phyloP scores from a whole-genome alignment of 163 green algal genomes.

The Volvox carteri region DNA sequence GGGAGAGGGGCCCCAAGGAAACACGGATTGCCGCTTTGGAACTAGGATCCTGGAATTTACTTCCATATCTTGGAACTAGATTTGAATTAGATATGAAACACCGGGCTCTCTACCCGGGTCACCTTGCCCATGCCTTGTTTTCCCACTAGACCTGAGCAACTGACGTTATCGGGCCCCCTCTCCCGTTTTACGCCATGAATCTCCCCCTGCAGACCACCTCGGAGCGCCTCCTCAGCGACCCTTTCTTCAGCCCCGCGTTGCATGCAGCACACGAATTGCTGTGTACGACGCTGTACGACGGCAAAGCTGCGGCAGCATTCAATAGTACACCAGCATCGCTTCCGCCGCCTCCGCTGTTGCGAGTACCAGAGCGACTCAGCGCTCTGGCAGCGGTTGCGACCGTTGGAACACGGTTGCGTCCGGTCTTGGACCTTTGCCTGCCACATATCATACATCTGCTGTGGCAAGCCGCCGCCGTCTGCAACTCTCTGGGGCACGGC shows the following conservation, averaged over 20 bases:
- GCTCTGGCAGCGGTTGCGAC: conserved; percentile 13
- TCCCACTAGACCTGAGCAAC: too few relatives aligned
- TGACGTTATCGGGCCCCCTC: too few relatives aligned
- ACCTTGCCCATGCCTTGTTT: too few relatives aligned
- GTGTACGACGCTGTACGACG: conserved; percentile 31
- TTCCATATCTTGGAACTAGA: too few relatives aligned
- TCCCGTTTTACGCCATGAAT: too few relatives aligned
- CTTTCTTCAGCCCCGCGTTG: conserved; percentile 33
- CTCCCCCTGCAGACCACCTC: neutral
- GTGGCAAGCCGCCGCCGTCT: conserved; percentile 22
- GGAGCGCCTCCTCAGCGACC: conserved; percentile 21
- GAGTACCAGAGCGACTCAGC: neutral
- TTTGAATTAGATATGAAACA: too few relatives aligned
- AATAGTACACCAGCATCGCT: neutral
- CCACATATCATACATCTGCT: conserved; percentile 45
- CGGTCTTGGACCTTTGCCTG: conserved; percentile 35
- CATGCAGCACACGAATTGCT: conserved; percentile 38
- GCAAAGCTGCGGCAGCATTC: neutral
- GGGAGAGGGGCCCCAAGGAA: too few relatives aligned
- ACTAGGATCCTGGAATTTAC: too few relatives aligned
- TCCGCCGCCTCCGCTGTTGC: conserved; percentile 2
- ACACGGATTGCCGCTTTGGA: too few relatives aligned
- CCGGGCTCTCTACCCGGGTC: too few relatives aligned
- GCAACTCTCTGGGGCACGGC: neutral
- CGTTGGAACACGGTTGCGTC: neutral